Base-by-base conservation (phyloP, 2,329 filamentous ascomycete species). In the Bipolaris bicolor region DNA sequence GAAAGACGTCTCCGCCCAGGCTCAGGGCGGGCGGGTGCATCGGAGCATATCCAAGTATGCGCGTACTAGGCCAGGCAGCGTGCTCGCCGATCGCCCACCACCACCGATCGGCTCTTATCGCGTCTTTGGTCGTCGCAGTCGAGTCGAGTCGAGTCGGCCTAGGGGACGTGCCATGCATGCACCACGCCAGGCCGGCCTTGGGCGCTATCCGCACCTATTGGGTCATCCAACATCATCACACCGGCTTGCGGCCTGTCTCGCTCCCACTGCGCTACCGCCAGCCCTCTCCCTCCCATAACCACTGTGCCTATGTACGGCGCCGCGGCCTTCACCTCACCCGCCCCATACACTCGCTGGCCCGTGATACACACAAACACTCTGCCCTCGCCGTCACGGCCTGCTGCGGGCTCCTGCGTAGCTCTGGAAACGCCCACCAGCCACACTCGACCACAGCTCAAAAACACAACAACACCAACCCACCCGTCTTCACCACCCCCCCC, bases 341-440 rank as follows among this genome's bases (percentile, higher is more conserved):
- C 63, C 37, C 49, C 43, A 52, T 48, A 56, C 60, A 34, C 53
- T 63, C 60, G 57, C 61, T 60, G 41, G 46, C 37, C 26, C 43
- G 40, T 43, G 40, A 9, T 16, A 33, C 33, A 39, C 37, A 7
- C 37, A 18, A 16, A 18, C 37, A 18, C 37, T 10, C 37, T 18
- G 7, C n/a, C 37, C 15, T 18, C n/a, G 37, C n/a, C 37, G 7
- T 18, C 18, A 33, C 20, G 46, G 45, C 44, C 54, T 16, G 34
- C 37, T 48, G 58, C 48, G 55, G 58, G 39, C 34, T 31, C 22
- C 34, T 24, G 51, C 52, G 48, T 47, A 55, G 54, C 56, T 46
- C 55, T 57, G 52, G 53, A 49, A 57, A 49, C 45, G 37, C 49
- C 49, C 52, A 36, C 43, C 53, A 33, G 47, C 56, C 57, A 51